Percentiles rank a stretch among this genome's conserved stretches.
Evolutionary conservation across 805 yeast species (phyloP).

Genomic region (Yarrowia sp.): DNA sequence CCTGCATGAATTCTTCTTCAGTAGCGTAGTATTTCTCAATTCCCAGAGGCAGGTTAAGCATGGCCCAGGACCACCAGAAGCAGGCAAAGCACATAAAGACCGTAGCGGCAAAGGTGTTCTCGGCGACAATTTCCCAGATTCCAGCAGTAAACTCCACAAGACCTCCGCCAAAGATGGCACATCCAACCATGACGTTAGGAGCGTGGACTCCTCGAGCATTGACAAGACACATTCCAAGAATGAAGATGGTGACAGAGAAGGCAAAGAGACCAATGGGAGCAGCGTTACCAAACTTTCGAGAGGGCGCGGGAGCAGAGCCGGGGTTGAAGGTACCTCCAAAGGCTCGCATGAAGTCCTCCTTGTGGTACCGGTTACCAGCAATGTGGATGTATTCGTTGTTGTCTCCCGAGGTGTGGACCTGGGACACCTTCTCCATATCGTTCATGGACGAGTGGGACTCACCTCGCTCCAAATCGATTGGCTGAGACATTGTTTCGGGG

Average conservation of each 20-base stretch:
- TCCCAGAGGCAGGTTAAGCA: conserved; percentile 51
- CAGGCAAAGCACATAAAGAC: conserved; percentile 48
- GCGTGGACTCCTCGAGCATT: conserved; percentile 55
- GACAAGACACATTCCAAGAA: conserved; percentile 49
- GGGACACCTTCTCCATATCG: conserved; percentile 23
- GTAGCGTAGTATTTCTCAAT: conserved; percentile 44
- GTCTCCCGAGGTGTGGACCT: conserved; percentile 41
- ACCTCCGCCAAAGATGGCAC: conserved; percentile 62
- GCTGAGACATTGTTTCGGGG: neutral
- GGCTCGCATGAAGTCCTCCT: conserved; percentile 57
- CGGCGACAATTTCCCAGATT: conserved; percentile 63
- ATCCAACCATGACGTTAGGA: conserved; percentile 55
- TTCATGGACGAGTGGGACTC: conserved; percentile 1
- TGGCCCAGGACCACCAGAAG: conserved; percentile 64
- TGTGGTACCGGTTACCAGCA: conserved; percentile 62
- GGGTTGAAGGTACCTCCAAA: conserved; percentile 38
- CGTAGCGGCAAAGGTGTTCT: conserved; percentile 62
- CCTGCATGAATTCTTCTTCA: conserved; percentile 38
- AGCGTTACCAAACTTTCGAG: conserved; percentile 57
- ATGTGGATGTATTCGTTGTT: conserved; percentile 62
- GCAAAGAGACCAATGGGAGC: conserved; percentile 59
- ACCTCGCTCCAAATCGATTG: conserved; percentile 13
- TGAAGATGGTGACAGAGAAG: conserved; percentile 59
- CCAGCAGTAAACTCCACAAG: conserved; percentile 57
- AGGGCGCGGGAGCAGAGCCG: conserved; percentile 35